Evolutionary conservation across 306 rosid species (phyloP).

Genomic region (Canavalia ensiformis): DNA sequence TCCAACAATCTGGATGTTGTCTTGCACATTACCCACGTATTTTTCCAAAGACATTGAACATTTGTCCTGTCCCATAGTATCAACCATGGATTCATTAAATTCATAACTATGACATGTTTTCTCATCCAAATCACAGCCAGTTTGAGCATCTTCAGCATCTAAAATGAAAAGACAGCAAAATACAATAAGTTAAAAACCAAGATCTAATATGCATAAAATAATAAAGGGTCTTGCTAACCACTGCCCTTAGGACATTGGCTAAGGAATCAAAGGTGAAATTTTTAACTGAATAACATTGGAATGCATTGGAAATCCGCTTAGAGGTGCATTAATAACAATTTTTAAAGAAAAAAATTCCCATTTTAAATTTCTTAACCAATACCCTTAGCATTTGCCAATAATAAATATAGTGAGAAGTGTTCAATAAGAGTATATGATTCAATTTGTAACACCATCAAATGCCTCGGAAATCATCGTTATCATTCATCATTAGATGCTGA

Average conservation of each 20-base stretch:
- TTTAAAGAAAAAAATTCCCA: no score
- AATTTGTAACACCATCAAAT: neutral
- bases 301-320: no score
- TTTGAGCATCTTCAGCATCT: constrained; percentile 55
- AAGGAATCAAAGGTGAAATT: no score
- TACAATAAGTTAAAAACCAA: constrained; percentile 44
- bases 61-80: constrained; percentile 51
- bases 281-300: no score
- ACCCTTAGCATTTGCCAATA: no score
- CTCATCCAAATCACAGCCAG: constrained; percentile 52
- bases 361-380: no score
- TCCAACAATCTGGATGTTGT: constrained; percentile 45
- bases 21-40: constrained; percentile 30
- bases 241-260: no score
- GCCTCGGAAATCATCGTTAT: neutral
- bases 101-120: constrained; percentile 57
- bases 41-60: constrained; percentile 51
- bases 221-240: neutral
- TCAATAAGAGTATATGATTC: constrained; percentile 37
- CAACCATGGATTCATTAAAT: constrained; percentile 58
- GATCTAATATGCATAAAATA: constrained; percentile 23
- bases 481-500: constrained; percentile 35
- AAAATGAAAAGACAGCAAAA: constrained; percentile 38
- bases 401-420: neutral
- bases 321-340: no score